phyloP scores from a whole-genome alignment of 192 early-diverging fungal species.

The Linnemannia elongata region DNA sequence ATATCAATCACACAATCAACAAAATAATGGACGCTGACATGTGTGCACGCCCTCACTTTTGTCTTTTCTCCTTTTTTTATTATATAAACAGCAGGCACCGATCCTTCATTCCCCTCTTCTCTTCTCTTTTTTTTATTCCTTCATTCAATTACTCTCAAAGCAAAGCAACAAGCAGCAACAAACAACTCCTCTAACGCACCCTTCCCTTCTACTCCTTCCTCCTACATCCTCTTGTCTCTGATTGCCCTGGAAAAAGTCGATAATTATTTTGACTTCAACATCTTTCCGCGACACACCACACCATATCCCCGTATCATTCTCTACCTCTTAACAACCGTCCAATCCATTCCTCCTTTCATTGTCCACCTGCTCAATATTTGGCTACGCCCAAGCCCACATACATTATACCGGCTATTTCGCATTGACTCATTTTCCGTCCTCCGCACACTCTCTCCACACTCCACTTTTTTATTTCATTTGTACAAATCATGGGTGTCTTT shows the following conservation, averaged over 20 bases:
- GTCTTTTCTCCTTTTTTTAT: neutral
- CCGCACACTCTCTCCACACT: neutral
- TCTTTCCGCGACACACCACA: conserved; percentile 1
- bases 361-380: neutral
- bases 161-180: neutral
- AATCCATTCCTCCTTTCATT: neutral
- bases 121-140: neutral
- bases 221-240: neutral
- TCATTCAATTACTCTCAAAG: neutral
- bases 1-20: neutral
- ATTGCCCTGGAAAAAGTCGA: conserved; percentile 17
- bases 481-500: conserved; percentile 46
- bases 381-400: neutral
- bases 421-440: neutral
- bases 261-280: conserved; percentile 42
- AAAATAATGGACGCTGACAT: conserved; percentile 16
- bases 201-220: neutral
- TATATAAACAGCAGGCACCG: neutral
- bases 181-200: neutral
- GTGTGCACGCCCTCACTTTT: neutral
- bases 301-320: neutral
- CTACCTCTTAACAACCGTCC: neutral
- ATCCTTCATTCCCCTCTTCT: neutral
- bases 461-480: neutral
- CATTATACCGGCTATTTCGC: neutral